Base-by-base conservation (phyloP, 2,329 filamentous ascomycete genomes). In the Trichoderma koningii region DNA sequence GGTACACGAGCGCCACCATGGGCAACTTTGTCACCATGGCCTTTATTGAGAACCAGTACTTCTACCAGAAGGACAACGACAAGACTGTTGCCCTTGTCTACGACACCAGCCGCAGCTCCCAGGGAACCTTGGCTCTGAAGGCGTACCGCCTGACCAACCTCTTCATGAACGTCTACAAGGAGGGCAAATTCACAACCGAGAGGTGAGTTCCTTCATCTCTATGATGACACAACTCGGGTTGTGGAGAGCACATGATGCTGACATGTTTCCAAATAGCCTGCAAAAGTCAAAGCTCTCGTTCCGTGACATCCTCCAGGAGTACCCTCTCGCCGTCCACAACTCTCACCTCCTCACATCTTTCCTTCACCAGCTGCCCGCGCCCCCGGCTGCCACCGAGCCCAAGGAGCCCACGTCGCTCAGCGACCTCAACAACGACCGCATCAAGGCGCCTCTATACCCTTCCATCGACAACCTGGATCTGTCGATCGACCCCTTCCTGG, bases 1-100 rank as follows among this genome's bases (percentile, higher is more conserved):
- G 93, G 93, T 99, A 99, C 82, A 97, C 93, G 66, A 97, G 93
- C 82, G 92, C 93, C 69, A 97, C 93, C 78, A 96, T 99, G 91
- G 95, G 95, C 79, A 98, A 97, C 84, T 98, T 98, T 73, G 85
- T 98, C 83, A 97, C 93, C 83, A 79, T 90, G 76, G 91, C 90
- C 83, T 93, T 97, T 76, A 91, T 99, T 79, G 95, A 99, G 85
- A 99, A 98, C 83, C 93, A 97, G 80, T 93, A 88, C 81, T 91
- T 93, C 82, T 98, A 97, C 83, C 95, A 99, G 83, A 95, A 92
- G 79, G 92, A 96, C 73, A 96, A 97, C 77, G 92, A 95, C 79
- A 85, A 86, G 78, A 93, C 91, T 7, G 87, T 97, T 51, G 92
- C 92, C 55, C 84, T 99, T 64, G 92, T 99, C 44, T 93, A 98